Evolutionary conservation across 192 early-diverging fungal genomes (phyloP).

Genomic region (Backusella morwellensis): DNA sequence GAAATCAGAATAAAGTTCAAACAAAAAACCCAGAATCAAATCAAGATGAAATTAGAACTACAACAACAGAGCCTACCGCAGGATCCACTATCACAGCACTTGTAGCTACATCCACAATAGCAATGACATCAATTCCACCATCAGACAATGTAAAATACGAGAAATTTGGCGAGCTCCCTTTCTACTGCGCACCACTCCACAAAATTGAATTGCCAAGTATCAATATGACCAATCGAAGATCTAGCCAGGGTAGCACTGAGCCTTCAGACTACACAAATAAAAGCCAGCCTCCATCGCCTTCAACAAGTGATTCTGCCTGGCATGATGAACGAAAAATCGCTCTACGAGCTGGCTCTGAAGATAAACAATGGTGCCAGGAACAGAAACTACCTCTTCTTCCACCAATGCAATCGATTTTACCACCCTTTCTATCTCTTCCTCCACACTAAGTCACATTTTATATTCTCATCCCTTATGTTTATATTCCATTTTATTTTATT

Average conservation of each 20-base stretch:
- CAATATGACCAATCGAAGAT: background rate
- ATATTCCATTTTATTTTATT: background rate
- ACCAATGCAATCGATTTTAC: slow-evolving; percentile 14
- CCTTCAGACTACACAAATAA: background rate
- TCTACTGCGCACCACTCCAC: slow-evolving; percentile 15
- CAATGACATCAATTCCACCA: background rate
- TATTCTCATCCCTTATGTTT: background rate
- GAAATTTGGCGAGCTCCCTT: slow-evolving; percentile 4
- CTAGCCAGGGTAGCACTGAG: background rate
- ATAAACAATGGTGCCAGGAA: background rate
- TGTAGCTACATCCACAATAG: background rate
- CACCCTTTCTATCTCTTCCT: background rate
- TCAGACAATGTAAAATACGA: background rate
- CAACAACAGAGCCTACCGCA: background rate
- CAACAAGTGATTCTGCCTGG: background rate
- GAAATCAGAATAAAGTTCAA: background rate
- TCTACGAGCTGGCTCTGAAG: background rate
- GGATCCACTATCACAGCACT: background rate
- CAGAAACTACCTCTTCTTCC: background rate
- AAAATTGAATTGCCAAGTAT: slow-evolving; percentile 22
- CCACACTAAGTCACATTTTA: background rate
- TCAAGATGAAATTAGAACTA: background rate
- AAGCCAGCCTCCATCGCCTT: slow-evolving; percentile 5
- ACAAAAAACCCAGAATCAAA: background rate
- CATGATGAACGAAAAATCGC: background rate